Percentiles rank a stretch among this genome's conserved stretches.
Conservation (phyloP, 2,329 filamentous ascomycete species). For the Verticillium klebahnii region DNA sequence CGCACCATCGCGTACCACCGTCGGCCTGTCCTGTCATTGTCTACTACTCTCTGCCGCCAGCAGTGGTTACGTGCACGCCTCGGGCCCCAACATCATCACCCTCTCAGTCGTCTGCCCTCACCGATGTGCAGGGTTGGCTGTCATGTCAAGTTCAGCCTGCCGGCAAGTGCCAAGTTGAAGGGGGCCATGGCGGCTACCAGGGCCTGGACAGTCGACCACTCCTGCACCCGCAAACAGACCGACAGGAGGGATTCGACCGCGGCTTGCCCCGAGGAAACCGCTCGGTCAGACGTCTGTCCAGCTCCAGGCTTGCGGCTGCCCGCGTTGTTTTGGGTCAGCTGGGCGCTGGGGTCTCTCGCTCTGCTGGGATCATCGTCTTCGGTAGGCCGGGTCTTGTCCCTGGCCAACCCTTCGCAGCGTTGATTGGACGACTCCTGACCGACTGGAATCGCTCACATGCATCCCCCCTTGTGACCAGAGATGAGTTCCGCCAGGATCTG, state of each 20-base stretch:
- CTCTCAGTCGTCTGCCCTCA: neutral
- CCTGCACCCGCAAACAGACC: neutral
- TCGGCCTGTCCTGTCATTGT: neutral
- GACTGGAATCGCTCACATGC: neutral
- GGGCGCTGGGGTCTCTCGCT: neutral
- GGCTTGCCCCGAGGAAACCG: neutral
- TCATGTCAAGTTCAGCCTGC: neutral
- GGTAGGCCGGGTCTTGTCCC: neutral
- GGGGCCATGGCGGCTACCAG: neutral
- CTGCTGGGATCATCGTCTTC: neutral
- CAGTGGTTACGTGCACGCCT: neutral
- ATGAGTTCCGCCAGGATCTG: neutral
- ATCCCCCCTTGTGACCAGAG: neutral
- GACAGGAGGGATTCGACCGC: neutral
- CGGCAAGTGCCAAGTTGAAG: neutral
- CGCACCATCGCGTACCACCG: no score
- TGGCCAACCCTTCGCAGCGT: neutral
- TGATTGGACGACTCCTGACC: neutral
- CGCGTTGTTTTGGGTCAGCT: neutral
- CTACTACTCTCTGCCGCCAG: neutral
- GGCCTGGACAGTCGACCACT: neutral
- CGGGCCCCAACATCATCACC: neutral
- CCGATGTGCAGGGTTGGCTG: slow-evolving; percentile 10
- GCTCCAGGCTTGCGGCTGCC: neutral
- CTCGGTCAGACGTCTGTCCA: neutral